Conservation (phyloP, 768 basidiomycete species). For the Suillus bovinus region DNA sequence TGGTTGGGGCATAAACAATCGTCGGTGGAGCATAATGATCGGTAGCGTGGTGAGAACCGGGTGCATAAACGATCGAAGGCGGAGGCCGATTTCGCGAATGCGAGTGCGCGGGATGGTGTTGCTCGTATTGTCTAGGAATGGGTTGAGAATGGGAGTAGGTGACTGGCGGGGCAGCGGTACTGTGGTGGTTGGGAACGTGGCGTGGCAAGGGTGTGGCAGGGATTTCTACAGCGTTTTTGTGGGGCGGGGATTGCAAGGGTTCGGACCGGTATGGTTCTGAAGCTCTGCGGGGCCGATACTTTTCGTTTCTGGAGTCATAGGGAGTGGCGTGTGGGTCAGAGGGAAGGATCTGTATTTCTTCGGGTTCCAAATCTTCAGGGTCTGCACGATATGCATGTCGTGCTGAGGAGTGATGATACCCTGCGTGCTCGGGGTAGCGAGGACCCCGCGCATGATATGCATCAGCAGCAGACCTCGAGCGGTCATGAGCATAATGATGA, state of each 20-base stretch:
- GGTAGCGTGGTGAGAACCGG: slow-evolving; percentile 40
- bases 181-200: slow-evolving; percentile 25
- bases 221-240: slow-evolving; percentile 32
- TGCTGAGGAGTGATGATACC: slow-evolving; percentile 11
- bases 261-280: slow-evolving; percentile 30
- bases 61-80: slow-evolving; percentile 64
- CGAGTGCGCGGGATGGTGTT: slow-evolving; percentile 34
- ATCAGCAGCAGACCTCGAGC: slow-evolving; percentile 38
- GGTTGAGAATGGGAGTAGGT: slow-evolving; percentile 43
- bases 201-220: slow-evolving; percentile 35
- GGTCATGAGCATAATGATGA: slow-evolving; percentile 37
- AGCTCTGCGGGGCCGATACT: slow-evolving; percentile 32
- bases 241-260: slow-evolving; percentile 17
- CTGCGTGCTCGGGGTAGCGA: slow-evolving; percentile 27
- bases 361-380: slow-evolving; percentile 41
- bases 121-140: slow-evolving; percentile 35
- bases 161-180: slow-evolving; percentile 26
- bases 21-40: slow-evolving; percentile 61
- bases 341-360: slow-evolving; percentile 65
- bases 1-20: slow-evolving; percentile 54
- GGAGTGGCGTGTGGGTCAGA: slow-evolving; percentile 42
- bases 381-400: slow-evolving; percentile 24
- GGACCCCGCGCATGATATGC: slow-evolving; percentile 31
- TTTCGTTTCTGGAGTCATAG: slow-evolving; percentile 26
- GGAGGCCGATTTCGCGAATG: slow-evolving; percentile 42